Percentiles rank a stretch among this genome's conserved stretches.
Conservation (phyloP, 1,284 basidiomycete species). For the Ustilago lituana region DNA sequence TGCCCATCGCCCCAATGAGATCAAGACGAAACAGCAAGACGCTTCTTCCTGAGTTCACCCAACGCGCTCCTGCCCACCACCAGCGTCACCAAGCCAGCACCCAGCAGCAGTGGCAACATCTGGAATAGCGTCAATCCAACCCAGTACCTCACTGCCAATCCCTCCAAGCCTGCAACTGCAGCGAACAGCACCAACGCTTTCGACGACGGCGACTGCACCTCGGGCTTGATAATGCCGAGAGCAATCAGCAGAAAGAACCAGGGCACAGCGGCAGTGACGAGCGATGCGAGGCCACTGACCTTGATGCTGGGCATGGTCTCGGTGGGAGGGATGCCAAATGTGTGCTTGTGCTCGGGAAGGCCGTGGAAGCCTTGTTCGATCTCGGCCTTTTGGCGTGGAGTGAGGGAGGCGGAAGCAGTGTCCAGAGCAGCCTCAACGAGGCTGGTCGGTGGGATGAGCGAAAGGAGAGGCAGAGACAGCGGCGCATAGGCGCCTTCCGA, state of each 20-base stretch:
- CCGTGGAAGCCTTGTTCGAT: constrained; percentile 45
- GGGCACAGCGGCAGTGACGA: constrained; percentile 46
- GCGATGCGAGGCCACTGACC: constrained; percentile 38
- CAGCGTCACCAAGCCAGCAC: constrained; percentile 42
- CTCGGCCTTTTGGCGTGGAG: constrained; percentile 29
- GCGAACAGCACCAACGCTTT: constrained; percentile 37
- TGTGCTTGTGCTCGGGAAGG: constrained; percentile 50
- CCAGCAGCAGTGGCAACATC: constrained; percentile 53
- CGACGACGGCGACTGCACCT: constrained; percentile 19
- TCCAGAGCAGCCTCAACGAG: constrained; percentile 18
- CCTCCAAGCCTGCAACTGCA: constrained; percentile 39
- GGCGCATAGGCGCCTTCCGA: constrained; percentile 29
- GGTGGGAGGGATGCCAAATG: constrained; percentile 48
- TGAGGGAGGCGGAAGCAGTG: constrained; percentile 11
- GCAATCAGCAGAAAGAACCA: constrained; percentile 48
- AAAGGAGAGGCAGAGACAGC: constrained; percentile 29
- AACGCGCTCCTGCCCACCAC: constrained; percentile 50
- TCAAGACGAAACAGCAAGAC: constrained; percentile 29
- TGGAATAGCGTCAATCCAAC: constrained; percentile 55
- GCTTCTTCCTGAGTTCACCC: constrained; percentile 43
- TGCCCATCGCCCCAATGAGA: too few relatives aligned
- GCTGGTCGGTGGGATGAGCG: constrained; percentile 22
- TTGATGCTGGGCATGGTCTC: constrained; percentile 58
- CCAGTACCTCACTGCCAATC: constrained; percentile 54
- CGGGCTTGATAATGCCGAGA: constrained; percentile 22